Evolutionary conservation across 176 grass and related monocot genomes (phyloP), one percentile per base, ranked within the genome.

Genomic region (Musa beccarii): DNA sequence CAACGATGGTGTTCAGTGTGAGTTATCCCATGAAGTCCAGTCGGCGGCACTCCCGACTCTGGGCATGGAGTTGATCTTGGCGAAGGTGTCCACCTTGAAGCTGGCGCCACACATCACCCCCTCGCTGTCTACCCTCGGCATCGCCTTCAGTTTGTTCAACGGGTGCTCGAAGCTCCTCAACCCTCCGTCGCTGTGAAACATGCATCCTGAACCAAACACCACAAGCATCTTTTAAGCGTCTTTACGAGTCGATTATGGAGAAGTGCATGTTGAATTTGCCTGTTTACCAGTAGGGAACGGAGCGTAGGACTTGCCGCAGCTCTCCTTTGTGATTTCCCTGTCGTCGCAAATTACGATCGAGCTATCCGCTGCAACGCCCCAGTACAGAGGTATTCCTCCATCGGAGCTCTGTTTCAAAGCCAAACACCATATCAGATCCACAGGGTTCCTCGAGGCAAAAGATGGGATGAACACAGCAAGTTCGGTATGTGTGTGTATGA

Each of bases 141-240:
- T 76, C 10, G 94, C 82, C 88, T 89, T 93, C 75, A 98, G 65
- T 59, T 80, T 56, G 82, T 98, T 90, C 94, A 91, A 89, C 53
- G 94, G 94, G 69, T 98, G 88, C 88, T 98, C 94, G 76, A 90
- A 98, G 86, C 94, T 98, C 88, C 90, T 93, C 68, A 98, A 84
- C 20, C 94, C 94, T 2, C 88, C 82, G 51, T 98, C 94, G 81
- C 94, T 91, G 71, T 98, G 90, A 79, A 98, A 98, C 94, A 98
- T 98, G 80, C 94, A 98, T 0, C 94, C 90, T 17, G 81, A 49
- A 17, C 68, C 0, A 1, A 17, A 51, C 16, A 10, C 57, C 56
- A 25, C 25, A 59, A 77, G 52, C 34, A 26, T 62, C 12, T 19
- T 19, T 62, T n/a, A 62, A 62, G 20, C 13, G 0, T 43, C 34